Evolutionary conservation across 805 yeast genomes (phyloP).

Genomic region (Komagataella ulmi): DNA sequence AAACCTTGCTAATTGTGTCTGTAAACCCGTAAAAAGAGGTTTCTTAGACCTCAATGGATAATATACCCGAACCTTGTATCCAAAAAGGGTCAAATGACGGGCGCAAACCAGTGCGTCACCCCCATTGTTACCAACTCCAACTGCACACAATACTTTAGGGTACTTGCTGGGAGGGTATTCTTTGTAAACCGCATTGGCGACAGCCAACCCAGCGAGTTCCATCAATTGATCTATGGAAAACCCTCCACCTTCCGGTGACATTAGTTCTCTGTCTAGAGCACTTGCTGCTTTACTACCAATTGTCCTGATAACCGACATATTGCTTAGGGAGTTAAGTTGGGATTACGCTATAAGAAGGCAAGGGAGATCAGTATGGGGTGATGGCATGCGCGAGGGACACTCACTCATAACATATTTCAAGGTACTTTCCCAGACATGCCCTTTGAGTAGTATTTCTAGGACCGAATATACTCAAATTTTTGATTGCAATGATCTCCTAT

Average conservation of each 20-base stretch:
- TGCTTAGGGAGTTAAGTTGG: not conserved
- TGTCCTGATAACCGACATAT: not conserved
- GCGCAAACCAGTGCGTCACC: constrained; percentile 98
- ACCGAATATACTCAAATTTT: too few species aligned
- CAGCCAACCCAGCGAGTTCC: constrained; percentile 95
- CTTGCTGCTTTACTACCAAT: constrained; percentile 48
- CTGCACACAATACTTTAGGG: constrained; percentile 49
- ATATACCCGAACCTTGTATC: constrained; percentile 61
- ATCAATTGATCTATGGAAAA: constrained; percentile 79
- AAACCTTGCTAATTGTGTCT: constrained; percentile 54
- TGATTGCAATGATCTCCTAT: too few species aligned
- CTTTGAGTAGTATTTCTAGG: too few species aligned
- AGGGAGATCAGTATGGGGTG: not conserved
- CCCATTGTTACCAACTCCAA: constrained; percentile 95
- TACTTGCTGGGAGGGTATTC: constrained; percentile 41
- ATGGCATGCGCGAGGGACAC: not conserved
- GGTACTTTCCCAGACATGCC: not conserved
- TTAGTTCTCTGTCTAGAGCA: constrained; percentile 68
- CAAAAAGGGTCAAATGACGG: constrained; percentile 72
- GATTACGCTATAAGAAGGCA: not conserved
- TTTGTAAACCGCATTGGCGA: constrained; percentile 71
- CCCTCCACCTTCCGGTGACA: constrained; percentile 55
- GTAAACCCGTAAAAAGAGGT: constrained; percentile 46
- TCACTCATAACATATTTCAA: not conserved
- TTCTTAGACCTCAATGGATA: constrained; percentile 60